Percentiles rank a stretch among this genome's conserved stretches.
These are phyloP conservation scores for Angomonas deanei DNA, from an alignment of 208 protist species.

Conservation along the genomic window DNA sequence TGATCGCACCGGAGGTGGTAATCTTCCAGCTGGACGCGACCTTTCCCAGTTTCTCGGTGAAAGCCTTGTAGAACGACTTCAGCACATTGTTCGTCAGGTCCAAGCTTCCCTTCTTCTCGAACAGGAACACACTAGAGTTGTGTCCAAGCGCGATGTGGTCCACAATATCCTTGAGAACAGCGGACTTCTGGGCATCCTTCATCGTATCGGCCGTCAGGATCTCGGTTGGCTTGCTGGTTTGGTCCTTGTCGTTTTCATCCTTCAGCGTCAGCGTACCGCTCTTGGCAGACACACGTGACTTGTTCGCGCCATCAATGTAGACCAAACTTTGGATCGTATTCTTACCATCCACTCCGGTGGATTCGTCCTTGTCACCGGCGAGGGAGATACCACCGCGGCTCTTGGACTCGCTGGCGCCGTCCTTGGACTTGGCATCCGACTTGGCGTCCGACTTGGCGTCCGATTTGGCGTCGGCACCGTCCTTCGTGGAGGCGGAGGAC, in stretches of 20 bases:
- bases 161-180: conserved; percentile 13
- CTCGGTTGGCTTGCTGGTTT: neutral
- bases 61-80: conserved; percentile 15
- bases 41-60: conserved; percentile 13
- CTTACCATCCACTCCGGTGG: neutral
- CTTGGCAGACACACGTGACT: conserved; percentile 11
- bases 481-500: neutral
- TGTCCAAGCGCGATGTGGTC: conserved; percentile 22
- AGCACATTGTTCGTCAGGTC: conserved; percentile 10
- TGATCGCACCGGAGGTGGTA: conserved; percentile 23
- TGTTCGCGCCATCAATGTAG: conserved; percentile 17
- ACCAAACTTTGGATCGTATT: conserved; percentile 20
- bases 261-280: conserved; percentile 20
- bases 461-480: neutral
- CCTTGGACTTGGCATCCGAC: conserved; percentile 2
- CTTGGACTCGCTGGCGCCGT: neutral
- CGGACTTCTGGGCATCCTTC: conserved; percentile 9
- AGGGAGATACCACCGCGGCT: neutral
- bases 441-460: conserved; percentile 2
- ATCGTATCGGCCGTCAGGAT: neutral
- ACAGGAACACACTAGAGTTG: conserved; percentile 23
- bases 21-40: conserved; percentile 21
- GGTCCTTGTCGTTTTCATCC: conserved; percentile 12
- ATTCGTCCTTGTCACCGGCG: neutral
- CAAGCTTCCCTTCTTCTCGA: conserved; percentile 5